Base-by-base conservation (phyloP, 2,329 filamentous ascomycete species). In the Tolypocladium ovalisporum region DNA sequence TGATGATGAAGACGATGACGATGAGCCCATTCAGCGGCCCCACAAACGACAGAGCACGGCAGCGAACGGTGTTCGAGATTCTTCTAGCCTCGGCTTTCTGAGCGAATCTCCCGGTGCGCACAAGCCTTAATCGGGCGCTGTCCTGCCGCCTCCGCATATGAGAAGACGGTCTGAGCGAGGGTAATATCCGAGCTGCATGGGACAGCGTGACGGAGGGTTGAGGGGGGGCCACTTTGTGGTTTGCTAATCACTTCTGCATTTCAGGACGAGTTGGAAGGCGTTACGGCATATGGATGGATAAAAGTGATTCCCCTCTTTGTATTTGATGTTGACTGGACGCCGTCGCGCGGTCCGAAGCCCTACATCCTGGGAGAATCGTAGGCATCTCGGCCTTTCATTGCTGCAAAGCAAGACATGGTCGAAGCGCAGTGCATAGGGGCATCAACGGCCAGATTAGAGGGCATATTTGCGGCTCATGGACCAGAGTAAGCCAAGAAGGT, bases 1-100 rank as follows among this genome's bases (percentile, higher is more conserved):
- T 55, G 81, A 82, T 58, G 79, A 83, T 51, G 80, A 82, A 57
- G 44, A 49, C 44, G 79, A 83, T 47, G 80, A 36, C 35, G 35
- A 82, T 56, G 74, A 76, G 52, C 71, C 75, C 4, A 66, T 72
- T 3, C 71, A 73, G 36, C 76, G 76, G 10, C 71, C 78, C 1
- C 60, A 70, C 6, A 84, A 84, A 68, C 74, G 80, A 54, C 76
- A 77, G 59, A 71, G 65, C 42, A 70, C 65, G 6, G 56, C 62
- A 13, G 56, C 62, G 12, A 69, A 68, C 42, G 66, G 64, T 3
- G 62, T 62, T 19, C 58, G 62, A 34, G 64, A 58, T 22, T 47
- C 57, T 6, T 36, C 34, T 24, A 58, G 61, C 37, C 49, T 66
- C 24, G 60, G 58, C 39, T 65, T 62, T 54, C 42, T 64, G 13